Evolutionary conservation across 2,329 filamentous ascomycete genomes (phyloP), one percentile per base, ranked within the genome.

Genomic region (Immersiporthe knoxdaviesiana): DNA sequence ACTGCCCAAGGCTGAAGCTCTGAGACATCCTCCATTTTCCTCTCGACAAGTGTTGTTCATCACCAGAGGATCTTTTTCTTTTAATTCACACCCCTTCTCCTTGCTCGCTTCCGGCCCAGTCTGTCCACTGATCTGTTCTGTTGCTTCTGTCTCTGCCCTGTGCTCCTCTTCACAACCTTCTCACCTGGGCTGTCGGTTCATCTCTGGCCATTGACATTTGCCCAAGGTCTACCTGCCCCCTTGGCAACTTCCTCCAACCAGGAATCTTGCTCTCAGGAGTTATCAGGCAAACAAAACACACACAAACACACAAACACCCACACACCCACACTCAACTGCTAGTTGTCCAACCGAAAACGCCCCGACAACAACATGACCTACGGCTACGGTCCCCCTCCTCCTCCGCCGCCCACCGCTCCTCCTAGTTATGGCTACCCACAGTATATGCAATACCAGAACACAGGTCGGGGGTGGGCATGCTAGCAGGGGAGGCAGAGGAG

Each of bases 361-460:
- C 32, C n/a, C 32, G 60, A 47, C 65, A 39, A 67, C 70, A 69
- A 68, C 63, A 86, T 86, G 84, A 80, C 84, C 41, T 87, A 87
- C 79, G 83, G 82, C 66, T 87, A 87, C 79, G 84, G 81, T n/a
- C 84, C 84, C 30, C 84, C 84, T 67, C 84, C 84, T 16, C 84
- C 84, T 24, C 81, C 84, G 5, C 84, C 80, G 35, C 75, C 77
- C 11, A 72, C 77, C 11, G 72, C 78, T 16, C 63, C 68, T 52
- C 60, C 70, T 16, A 61, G 78, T 70, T 72, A 75, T 59, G 74
- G 76, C 67, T 77, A 78, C 50, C 73, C 76, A 14, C 78, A 76
- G 44, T 85, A 84, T 8, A 82, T 82, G 68, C 76, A 79, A 56
- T 79, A 80, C 66, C 79, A 80, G 63, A 76, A 76, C 54, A 72